Evolutionary conservation across 371 early-diverging fungal species (phyloP).

Genomic region (Saksenaea vasiformis): DNA sequence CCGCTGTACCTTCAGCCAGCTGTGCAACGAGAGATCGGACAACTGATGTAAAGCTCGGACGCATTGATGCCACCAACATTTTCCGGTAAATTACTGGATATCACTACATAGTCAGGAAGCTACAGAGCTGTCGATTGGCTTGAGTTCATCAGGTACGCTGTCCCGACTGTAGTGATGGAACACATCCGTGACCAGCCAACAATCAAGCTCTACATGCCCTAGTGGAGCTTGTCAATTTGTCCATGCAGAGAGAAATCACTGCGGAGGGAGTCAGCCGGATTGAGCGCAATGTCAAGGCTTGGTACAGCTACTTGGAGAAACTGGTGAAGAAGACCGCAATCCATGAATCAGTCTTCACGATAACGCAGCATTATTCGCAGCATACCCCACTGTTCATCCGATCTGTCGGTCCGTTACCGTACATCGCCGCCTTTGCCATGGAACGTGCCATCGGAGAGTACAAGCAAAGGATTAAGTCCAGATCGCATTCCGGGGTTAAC

Average conservation of each 20-base stretch:
- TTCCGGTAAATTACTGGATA: neutral
- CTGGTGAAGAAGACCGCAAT: neutral
- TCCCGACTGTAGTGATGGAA: neutral
- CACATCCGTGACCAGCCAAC: neutral
- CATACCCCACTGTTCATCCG: neutral
- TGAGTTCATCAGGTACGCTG: too few relatives aligned
- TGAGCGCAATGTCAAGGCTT: neutral
- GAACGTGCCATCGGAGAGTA: constrained; percentile 4
- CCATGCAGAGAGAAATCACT: neutral
- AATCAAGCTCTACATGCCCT: neutral
- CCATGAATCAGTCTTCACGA: neutral
- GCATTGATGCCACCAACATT: neutral
- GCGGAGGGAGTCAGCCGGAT: neutral
- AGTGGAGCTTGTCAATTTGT: neutral
- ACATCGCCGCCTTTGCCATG: constrained; percentile 3
- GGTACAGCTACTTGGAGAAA: neutral
- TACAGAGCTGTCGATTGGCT: neutral
- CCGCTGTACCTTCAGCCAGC: neutral
- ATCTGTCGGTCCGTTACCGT: neutral
- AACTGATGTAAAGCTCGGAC: neutral
- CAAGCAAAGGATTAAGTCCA: neutral
- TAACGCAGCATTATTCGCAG: neutral
- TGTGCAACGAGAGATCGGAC: neutral
- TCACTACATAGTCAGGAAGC: neutral
- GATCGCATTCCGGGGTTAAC: neutral